Evolutionary conservation across 768 basidiomycete species (phyloP), one percentile per base, ranked within the genome.

Genomic region (Leccinum disarticulatum): DNA sequence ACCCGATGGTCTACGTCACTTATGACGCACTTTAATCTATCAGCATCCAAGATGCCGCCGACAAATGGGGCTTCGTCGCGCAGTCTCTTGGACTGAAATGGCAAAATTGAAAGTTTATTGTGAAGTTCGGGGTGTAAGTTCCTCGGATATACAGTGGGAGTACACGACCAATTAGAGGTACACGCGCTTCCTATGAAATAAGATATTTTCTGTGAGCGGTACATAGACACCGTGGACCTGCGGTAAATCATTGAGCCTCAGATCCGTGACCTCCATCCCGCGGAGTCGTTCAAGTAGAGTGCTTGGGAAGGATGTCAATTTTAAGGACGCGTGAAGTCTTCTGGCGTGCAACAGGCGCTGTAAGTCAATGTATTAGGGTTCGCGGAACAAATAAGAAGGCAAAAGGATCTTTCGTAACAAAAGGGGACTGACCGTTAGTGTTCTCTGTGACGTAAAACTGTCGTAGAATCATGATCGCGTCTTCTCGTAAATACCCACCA

Each of bases 391-490:
- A 58, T 49, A 14, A 52, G 35, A 62, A 54, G 19, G 57, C 6
- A 10, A 19, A 4, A 8, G 19, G 15, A 52, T 36, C 19, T 10
- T 36, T 22, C 27, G 17, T 4, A 10, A 31, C n/a, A 30, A 28
- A 7, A 19, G 22, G 11, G 6, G 38, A 70, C 81, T 46, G 61
- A 95, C 96, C 96, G 67, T 95, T 93, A 7, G 80, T 79, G 72
- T 99, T 98, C 70, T 97, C 94, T 0, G 93, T 95, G 68, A 98
- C 83, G 76, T 95, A 96, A 76, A 95, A 95, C 33, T 88, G 83
- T 6, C 93, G 86, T 14, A 95, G 73, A 33, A 93, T 80, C 83
- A 95, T 84, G 68, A 95, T 95, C 3, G 93, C 90, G 61, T 92
- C 90, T 68, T 93, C 89, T 25, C 92, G 79, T 64, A 81, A 79